Evolutionary conservation across 352 stramenopile species (phyloP), one percentile per base, ranked within the genome.

Genomic region (Phytophthora gonapodyides): DNA sequence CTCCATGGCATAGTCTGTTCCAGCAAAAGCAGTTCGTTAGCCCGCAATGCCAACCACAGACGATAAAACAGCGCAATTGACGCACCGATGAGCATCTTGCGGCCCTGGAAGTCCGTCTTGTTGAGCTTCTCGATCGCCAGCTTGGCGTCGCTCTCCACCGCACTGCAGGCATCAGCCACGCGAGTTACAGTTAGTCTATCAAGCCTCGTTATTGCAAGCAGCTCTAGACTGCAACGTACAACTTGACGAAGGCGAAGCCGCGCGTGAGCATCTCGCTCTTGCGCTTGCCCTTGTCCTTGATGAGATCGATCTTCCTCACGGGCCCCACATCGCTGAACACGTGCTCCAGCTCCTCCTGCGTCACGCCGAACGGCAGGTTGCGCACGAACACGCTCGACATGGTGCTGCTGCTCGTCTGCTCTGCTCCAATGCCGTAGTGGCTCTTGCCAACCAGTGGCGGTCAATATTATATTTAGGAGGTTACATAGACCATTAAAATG

Each of bases 281-380:
- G 50, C 68, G 69, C 57, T 89, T 91, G 71, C 86, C 86, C 73
- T 95, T 95, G 62, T 95, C 82, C 60, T 95, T 95, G 68, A 95
- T 95, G 48, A 95, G 69, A 74, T 91, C 82, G 48, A 95, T 88
- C 73, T 95, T 93, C 64, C 82, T 90, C 31, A 93, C 80, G 30
- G 86, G 86, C 5, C 86, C 86, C 33, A 95, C 75, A 38, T 93
- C 81, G 46, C 86, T 77, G 63, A 95, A 95, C 40, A 91, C 66
- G 42, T 88, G 68, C 78, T 95, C 86, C 33, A 95, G 78, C 71
- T 89, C 81, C 62, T 93, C 81, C 71, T 93, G 83, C 55, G 84
- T 93, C 48, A 93, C 78, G 64, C 84, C 84, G 52, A 89, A 95
- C 66, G 86, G 82, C 74, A 95, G 72, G 72, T 95, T 95, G 51